A percentile compares a stretch with the other conserved stretches of the same genome.
Conservation (phyloP, 1,284 basidiomycete genomes). For the Microbotryum silenes-acaulis region DNA sequence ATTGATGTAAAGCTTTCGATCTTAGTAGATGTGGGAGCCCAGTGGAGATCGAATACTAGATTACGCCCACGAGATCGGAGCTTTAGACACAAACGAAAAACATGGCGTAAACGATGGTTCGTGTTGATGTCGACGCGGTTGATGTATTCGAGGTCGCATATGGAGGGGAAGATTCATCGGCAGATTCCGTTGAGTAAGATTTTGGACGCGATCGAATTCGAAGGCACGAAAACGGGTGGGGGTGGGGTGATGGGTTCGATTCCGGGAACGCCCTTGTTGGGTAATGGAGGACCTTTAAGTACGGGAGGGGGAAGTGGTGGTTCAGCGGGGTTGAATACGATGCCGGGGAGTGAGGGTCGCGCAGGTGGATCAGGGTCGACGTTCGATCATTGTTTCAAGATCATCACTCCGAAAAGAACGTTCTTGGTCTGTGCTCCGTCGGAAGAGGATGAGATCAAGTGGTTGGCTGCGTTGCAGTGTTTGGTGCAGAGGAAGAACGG, state of each 20-base stretch:
- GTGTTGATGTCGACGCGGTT: constrained; percentile 40
- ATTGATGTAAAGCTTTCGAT: too few relatives aligned
- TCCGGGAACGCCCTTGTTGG: not conserved
- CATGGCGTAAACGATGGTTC: constrained; percentile 74
- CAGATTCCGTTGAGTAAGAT: constrained; percentile 77
- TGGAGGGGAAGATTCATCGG: constrained; percentile 74
- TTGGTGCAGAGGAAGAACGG: constrained; percentile 49
- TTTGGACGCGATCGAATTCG: constrained; percentile 86
- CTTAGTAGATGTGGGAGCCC: too few relatives aligned
- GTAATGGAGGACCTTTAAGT: too few relatives aligned
- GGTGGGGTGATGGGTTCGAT: not conserved
- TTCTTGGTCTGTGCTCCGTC: constrained; percentile 84
- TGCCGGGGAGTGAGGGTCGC: not conserved
- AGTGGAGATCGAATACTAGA: too few relatives aligned
- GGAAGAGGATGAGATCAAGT: constrained; percentile 97
- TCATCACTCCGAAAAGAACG: constrained; percentile 88
- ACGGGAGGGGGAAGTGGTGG: too few relatives aligned
- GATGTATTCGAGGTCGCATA: constrained; percentile 43
- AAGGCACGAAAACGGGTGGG: constrained; percentile 18
- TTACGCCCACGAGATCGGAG: too few relatives aligned
- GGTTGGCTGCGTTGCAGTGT: constrained; percentile 88
- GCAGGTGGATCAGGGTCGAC: not conserved
- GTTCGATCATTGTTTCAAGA: constrained; percentile 71
- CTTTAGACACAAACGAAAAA: constrained; percentile 57
- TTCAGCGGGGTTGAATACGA: too few relatives aligned